Base-by-base conservation (phyloP, 2,329 filamentous ascomycete species). In the Fusarium tricinctum region DNA sequence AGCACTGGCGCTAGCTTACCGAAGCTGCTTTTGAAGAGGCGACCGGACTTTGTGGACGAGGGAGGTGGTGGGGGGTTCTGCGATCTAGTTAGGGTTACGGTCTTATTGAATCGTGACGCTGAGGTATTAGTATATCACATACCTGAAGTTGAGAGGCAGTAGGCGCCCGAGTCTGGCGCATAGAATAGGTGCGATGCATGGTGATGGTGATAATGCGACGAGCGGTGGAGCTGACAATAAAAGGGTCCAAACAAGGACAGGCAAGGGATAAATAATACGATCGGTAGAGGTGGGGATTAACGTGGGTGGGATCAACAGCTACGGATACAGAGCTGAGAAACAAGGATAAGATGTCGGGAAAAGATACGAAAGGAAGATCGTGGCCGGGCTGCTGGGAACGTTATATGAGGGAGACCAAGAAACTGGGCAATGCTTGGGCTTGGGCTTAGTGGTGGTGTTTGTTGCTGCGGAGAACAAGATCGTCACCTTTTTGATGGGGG, bases 151-250 rank as follows among this genome's bases (percentile, higher is more conserved):
- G 86, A 77, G 94, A 97, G 77, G 96, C 96, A 72, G 96, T 99
- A 48, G 96, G 96, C 81, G 93, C 93, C 87, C 96, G 91, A 82
- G 92, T 91, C 83, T 97, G 92, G 91, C 96, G 94, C 96, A 97
- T 97, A 76, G 94, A 97, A 81, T 98, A 99, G 72, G 96, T 97
- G 81, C 95, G 94, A 88, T 99, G 96, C 95, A 99, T 99, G 58
- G 66, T 83, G 81, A 42, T 68, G 56, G 56, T 64, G 63, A 44
- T 69, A 38, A 61, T 73, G 60, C 58, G 73, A 68, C 46, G 53
- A 51, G 63, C 48, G 46, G 70, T 70, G 69, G 72, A 66, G 71
- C 51, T 66, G 63, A 66, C 44, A 62, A 64, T 35, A 55, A 63
- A 62, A 59, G 53, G 58, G 62, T 64, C 57, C 43, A 46, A 38